Conservation (phyloP, 192 early-diverging fungal genomes). For the Gamsiella multidivaricata region DNA sequence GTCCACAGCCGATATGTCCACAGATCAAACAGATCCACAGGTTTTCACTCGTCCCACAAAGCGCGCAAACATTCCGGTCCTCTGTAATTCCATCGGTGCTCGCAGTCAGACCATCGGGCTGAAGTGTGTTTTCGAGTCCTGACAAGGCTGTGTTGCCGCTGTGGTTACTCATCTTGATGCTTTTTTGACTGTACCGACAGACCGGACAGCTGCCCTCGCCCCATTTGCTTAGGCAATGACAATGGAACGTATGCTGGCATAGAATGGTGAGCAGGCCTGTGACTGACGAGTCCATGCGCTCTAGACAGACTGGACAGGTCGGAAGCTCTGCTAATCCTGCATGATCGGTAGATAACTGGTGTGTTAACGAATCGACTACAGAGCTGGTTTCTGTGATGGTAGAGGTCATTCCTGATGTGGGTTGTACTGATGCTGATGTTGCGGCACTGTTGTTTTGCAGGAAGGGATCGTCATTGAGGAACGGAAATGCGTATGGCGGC, state of each 20-base stretch:
- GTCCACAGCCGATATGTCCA: conserved; percentile 94
- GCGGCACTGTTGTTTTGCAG: conserved; percentile 26
- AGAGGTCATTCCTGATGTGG: conserved; percentile 6
- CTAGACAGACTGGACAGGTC: conserved; percentile 96
- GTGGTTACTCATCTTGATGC: conserved; percentile 3
- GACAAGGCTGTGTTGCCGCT: background rate
- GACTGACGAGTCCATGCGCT: conserved; percentile 90
- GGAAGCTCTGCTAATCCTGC: conserved; percentile 77
- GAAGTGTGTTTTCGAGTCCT: background rate
- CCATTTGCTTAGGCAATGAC: conserved; percentile 92
- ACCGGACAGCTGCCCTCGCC: conserved; percentile 91
- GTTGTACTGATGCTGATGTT: background rate
- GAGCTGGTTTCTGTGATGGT: background rate
- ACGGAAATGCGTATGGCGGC: conserved; percentile 70
- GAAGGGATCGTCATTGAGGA: conserved; percentile 65
- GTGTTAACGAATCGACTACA: background rate
- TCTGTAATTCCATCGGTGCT: conserved; percentile 24
- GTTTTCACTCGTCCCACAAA: conserved; percentile 79
- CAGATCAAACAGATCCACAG: conserved; percentile 99
- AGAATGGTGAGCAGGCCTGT: conserved; percentile 92
- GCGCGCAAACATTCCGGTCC: conserved; percentile 70
- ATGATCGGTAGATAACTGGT: conserved; percentile 1
- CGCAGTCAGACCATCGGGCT: conserved; percentile 14
- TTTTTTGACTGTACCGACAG: conserved; percentile 84
- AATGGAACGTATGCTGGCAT: conserved; percentile 97